Evolutionary conservation across 2,329 filamentous ascomycete genomes (phyloP), one percentile per base, ranked within the genome.

Genomic region (Pseudogymnoascus sp.): DNA sequence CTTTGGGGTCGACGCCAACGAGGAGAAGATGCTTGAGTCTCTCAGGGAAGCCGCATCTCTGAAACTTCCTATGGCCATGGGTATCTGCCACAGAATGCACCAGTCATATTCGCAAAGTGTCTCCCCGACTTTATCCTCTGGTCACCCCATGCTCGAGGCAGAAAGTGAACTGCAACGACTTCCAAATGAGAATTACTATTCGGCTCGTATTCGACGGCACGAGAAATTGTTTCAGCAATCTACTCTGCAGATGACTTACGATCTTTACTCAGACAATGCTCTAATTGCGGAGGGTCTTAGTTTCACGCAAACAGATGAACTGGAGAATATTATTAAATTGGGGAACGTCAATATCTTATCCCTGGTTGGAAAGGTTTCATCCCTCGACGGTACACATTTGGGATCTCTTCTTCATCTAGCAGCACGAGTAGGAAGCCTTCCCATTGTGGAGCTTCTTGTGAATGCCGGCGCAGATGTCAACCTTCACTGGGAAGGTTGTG

Each of bases 371-470:
- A 53, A 12, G 9, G 6, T 33, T 53, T 18, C 43, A 15, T 33
- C 43, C n/a, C n/a, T 30, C 1, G 25, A 53, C 15, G n/a, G 5
- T 53, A 9, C 25, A 5, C 25, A 53, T 5, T 18, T 18, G 18
- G 43, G 43, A 53, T 53, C 43, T 33, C 15, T 53, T 30, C 43
- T 53, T 53, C 43, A 53, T n/a, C 15, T 53, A 12, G 43, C n/a
- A 33, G 43, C 43, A 11, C n/a, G 43, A n/a, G 4, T 53, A 33
- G 43, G 43, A 18, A 18, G 43, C 4, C 43, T 53, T 2, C 9
- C 43, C 6, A 33, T 53, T 2, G 25, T 53, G 15, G n/a, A 53
- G 43, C 43, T 53, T 53, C 43, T 53, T 18, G 43, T 53, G 30
- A 18, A 30, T 18, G 25, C 25, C 8, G 43, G 43, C n/a, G 25